phyloP scores from a whole-genome alignment of 2,329 filamentous ascomycete genomes.

The Sclerotiophoma versabilis region DNA sequence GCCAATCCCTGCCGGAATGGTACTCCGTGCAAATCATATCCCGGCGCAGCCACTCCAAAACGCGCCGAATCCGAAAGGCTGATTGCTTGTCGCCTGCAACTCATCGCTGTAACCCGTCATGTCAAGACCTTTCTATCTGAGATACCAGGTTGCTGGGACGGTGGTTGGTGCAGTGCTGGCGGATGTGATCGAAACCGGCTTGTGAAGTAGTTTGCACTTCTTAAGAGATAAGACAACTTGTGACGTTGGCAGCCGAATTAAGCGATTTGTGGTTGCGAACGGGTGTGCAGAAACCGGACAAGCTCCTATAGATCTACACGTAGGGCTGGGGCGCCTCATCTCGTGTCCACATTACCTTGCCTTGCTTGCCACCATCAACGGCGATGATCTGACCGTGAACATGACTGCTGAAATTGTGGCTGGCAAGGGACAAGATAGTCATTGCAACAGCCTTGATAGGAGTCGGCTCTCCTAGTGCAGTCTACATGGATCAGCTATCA shows the following conservation, averaged over 20 bases:
- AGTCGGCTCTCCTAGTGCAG: conserved; percentile 50
- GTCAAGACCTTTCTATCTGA: neutral
- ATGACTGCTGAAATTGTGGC: conserved; percentile 54
- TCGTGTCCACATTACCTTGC: conserved; percentile 51
- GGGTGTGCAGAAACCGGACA: neutral
- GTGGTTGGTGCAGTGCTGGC: neutral
- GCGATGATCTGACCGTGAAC: conserved; percentile 56
- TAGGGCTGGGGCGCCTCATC: conserved; percentile 32
- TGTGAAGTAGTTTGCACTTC: neutral
- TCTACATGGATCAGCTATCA: conserved; percentile 25
- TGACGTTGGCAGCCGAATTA: neutral
- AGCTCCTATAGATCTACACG: neutral
- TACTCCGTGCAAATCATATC: conserved; percentile 4
- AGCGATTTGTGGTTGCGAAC: neutral
- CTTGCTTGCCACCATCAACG: conserved; percentile 57
- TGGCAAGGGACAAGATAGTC: conserved; percentile 56
- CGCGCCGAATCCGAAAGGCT: neutral
- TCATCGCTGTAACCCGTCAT: neutral
- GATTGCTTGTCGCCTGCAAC: neutral
- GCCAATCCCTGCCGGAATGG: conserved; percentile 2
- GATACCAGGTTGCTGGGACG: conserved; percentile 1
- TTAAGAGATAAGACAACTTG: neutral
- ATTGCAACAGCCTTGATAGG: conserved; percentile 53
- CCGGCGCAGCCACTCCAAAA: neutral
- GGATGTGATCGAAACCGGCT: conserved; percentile 1